Conservation (phyloP, 2,329 filamentous ascomycete genomes). For the Chaetothyriales sp. region DNA sequence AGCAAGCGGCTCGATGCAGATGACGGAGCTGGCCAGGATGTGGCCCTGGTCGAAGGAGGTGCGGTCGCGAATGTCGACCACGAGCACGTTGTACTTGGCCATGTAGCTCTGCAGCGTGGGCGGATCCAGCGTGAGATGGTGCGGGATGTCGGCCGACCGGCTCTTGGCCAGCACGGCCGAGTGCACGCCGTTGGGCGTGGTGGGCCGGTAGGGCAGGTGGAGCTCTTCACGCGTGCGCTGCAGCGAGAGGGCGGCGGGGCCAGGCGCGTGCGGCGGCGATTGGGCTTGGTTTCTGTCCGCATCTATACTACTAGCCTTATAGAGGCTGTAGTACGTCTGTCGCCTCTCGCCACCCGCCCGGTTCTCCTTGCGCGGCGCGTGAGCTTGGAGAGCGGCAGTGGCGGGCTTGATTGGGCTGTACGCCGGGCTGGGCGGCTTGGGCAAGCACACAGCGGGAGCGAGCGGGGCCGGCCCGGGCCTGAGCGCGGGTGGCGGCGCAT, state of each 20-base stretch:
- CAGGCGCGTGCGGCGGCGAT: constrained; percentile 24
- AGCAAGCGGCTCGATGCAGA: constrained; percentile 79
- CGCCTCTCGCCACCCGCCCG: constrained; percentile 21
- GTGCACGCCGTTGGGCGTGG: constrained; percentile 30
- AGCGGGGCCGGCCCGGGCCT: constrained; percentile 30
- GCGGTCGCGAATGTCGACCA: constrained; percentile 75
- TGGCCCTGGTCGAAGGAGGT: constrained; percentile 78
- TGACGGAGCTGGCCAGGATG: constrained; percentile 66
- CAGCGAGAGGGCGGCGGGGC: constrained; percentile 25
- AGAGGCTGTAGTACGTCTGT: constrained; percentile 21
- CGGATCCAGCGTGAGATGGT: constrained; percentile 50
- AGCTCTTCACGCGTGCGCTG: constrained; percentile 26
- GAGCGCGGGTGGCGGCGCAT: constrained; percentile 8
- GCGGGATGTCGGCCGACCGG: constrained; percentile 37
- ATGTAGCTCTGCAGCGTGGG: constrained; percentile 61
- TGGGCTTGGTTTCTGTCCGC: too few species aligned
- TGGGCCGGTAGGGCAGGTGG: constrained; percentile 27
- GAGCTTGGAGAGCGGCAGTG: constrained; percentile 25
- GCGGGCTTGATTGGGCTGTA: constrained; percentile 34
- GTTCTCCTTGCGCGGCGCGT: constrained; percentile 28
- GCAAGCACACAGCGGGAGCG: constrained; percentile 29
- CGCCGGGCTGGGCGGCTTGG: constrained; percentile 35
- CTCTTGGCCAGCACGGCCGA: constrained; percentile 27
- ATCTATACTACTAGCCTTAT: too few species aligned
- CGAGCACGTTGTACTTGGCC: constrained; percentile 50